Evolutionary conservation across 208 protist species (phyloP).

Genomic region (Herpetomonas tarakana): DNA sequence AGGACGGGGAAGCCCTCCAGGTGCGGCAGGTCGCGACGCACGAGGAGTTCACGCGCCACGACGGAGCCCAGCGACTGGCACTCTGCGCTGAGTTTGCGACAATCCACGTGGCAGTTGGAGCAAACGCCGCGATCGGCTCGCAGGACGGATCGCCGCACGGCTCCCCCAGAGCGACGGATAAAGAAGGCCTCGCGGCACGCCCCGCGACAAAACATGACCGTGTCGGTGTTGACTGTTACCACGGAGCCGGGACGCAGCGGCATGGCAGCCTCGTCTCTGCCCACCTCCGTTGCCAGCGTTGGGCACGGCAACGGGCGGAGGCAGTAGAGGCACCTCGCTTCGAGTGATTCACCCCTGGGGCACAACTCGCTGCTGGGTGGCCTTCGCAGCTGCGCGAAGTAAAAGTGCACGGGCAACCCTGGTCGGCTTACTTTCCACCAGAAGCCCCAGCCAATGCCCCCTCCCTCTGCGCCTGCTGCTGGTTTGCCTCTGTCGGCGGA

Average conservation of each 20-base stretch:
- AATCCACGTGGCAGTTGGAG: slow-evolving; percentile 64
- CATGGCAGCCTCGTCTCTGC: too few relatives aligned
- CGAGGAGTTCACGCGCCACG: slow-evolving; percentile 14
- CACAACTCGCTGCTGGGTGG: too few relatives aligned
- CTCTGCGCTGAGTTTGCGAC: slow-evolving; percentile 39
- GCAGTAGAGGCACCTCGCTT: too few relatives aligned
- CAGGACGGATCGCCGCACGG: slow-evolving; percentile 49
- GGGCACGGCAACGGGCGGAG: too few relatives aligned
- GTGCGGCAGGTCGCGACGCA: slow-evolving; percentile 40
- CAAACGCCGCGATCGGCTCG: slow-evolving; percentile 63
- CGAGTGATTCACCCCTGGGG: too few relatives aligned
- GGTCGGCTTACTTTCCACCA: slow-evolving; percentile 46
- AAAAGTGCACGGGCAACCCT: slow-evolving; percentile 25
- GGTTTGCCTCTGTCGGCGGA: too few relatives aligned
- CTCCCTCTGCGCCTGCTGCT: too few relatives aligned
- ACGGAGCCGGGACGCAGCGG: slow-evolving; percentile 31
- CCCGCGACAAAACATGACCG: slow-evolving; percentile 66
- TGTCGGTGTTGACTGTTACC: slow-evolving; percentile 38
- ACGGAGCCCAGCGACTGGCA: slow-evolving; percentile 16
- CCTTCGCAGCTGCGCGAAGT: slow-evolving; percentile 36
- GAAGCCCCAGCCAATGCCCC: slow-evolving; percentile 43
- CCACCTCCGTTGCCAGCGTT: too few relatives aligned
- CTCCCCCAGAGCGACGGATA: slow-evolving; percentile 49
- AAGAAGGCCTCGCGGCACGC: slow-evolving; percentile 59
- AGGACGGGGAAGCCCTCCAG: slow-evolving; percentile 55